These are phyloP conservation scores for Colletotrichum destructivum DNA, from an alignment of 2,329 filamentous ascomycete species.

Conservation along the genomic window DNA sequence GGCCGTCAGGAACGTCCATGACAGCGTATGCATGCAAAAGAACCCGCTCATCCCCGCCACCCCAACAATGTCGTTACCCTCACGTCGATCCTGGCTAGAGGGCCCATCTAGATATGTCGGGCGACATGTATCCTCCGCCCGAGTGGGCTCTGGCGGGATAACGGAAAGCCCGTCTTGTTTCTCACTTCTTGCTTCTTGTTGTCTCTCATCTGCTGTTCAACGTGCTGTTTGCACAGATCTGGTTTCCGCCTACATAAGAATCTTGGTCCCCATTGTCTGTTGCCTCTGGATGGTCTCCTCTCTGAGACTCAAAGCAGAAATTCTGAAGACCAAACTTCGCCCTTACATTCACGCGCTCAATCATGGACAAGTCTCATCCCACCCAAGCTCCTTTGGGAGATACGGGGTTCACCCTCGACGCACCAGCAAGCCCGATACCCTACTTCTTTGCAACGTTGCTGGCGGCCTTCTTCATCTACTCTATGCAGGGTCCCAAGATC, in stretches of 20 bases:
- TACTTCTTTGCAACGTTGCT: constrained; percentile 31
- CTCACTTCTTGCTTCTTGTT: background rate
- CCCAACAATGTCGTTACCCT: background rate
- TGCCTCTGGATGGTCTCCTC: no score
- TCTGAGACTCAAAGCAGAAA: no score
- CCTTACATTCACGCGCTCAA: no score
- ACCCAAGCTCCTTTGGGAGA: background rate
- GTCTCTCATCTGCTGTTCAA: no score
- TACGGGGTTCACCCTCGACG: constrained; percentile 7
- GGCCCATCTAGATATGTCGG: background rate
- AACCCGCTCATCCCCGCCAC: background rate
- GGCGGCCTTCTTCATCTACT: constrained; percentile 20
- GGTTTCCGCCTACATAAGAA: background rate
- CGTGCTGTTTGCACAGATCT: no score
- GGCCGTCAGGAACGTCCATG: background rate
- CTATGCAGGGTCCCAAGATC: constrained; percentile 25
- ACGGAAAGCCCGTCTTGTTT: background rate
- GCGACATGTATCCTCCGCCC: background rate
- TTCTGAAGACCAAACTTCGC: background rate
- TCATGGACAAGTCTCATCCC: constrained; percentile 1
- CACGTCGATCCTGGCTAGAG: background rate
- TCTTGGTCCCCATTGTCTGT: background rate
- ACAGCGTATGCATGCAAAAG: background rate
- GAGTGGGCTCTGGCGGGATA: background rate
- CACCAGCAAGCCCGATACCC: constrained; percentile 18